phyloP scores from a whole-genome alignment of 345 rosid genomes.

The Aquilaria sinensis region DNA sequence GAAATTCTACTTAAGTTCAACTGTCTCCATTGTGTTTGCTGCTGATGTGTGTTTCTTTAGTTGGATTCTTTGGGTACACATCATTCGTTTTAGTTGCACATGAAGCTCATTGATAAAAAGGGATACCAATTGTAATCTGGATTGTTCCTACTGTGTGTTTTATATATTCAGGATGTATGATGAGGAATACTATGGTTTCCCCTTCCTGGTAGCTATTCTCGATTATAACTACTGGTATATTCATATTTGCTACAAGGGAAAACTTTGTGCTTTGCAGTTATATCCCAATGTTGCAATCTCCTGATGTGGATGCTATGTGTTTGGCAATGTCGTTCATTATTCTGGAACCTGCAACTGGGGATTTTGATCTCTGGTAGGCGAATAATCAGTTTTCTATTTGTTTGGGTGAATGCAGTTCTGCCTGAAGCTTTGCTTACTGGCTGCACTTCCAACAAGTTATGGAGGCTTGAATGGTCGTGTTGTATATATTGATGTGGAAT shows the following conservation, averaged over 20 bases:
- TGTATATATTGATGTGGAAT: constrained; percentile 69
- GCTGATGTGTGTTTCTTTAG: too few species aligned
- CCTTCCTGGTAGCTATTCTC: too few species aligned
- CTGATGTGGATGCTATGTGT: background rate
- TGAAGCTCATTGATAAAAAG: background rate
- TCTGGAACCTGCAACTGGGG: background rate
- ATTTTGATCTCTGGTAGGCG: background rate
- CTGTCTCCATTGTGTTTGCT: too few species aligned
- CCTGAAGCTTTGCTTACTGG: constrained; percentile 68
- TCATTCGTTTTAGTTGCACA: background rate
- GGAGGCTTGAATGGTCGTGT: constrained; percentile 86
- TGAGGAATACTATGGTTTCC: too few species aligned
- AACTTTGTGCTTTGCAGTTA: too few species aligned
- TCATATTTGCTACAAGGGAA: too few species aligned
- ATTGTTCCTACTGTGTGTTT: too few species aligned
- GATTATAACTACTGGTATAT: too few species aligned
- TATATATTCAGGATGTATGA: too few species aligned
- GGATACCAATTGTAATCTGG: too few species aligned
- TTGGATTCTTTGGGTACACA: too few species aligned
- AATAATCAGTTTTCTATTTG: background rate
- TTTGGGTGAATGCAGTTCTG: constrained; percentile 50
- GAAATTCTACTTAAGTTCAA: background rate
- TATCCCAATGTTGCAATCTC: too few species aligned
- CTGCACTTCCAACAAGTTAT: constrained; percentile 52
- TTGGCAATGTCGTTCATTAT: background rate